These are phyloP conservation scores for Cylindrodendrum hubeiense DNA, from an alignment of 2,329 filamentous ascomycete genomes.

Conservation along the genomic window DNA sequence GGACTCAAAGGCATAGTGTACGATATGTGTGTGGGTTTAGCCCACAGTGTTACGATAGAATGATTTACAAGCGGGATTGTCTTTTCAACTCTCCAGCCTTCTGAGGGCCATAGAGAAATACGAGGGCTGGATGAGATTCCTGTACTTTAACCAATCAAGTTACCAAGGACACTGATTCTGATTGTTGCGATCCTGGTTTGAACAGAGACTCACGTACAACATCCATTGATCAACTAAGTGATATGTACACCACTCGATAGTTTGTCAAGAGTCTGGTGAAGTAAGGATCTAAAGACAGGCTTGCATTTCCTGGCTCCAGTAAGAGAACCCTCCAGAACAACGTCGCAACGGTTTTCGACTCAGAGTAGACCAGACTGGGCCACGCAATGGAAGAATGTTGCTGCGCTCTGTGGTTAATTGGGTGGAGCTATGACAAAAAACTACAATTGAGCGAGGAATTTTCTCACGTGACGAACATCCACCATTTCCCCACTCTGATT, in stretches of 20 bases:
- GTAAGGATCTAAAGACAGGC: neutral
- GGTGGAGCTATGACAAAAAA: conserved; percentile 19
- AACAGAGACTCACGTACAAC: neutral
- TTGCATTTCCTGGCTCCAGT: neutral
- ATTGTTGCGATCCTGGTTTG: neutral
- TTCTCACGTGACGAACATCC: conserved; percentile 36
- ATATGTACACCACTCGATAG: neutral
- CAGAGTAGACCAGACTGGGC: neutral
- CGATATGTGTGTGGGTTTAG: neutral
- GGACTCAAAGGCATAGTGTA: conserved; percentile 41
- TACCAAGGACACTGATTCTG: neutral
- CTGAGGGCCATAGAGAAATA: neutral
- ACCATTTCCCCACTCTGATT: conserved; percentile 47
- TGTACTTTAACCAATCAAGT: neutral
- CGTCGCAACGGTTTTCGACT: too few species aligned
- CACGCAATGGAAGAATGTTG: conserved; percentile 14
- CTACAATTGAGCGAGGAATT: neutral
- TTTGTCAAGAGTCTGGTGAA: neutral
- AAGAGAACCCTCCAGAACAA: neutral
- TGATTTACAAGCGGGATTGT: conserved; percentile 15
- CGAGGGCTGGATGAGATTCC: neutral
- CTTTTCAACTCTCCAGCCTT: neutral
- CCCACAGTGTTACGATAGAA: conserved; percentile 10
- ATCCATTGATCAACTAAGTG: neutral
- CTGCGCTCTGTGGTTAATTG: conserved; percentile 4